These are phyloP conservation scores for Calocera viscosa DNA, from an alignment of 768 basidiomycete species.

Conservation along the genomic window DNA sequence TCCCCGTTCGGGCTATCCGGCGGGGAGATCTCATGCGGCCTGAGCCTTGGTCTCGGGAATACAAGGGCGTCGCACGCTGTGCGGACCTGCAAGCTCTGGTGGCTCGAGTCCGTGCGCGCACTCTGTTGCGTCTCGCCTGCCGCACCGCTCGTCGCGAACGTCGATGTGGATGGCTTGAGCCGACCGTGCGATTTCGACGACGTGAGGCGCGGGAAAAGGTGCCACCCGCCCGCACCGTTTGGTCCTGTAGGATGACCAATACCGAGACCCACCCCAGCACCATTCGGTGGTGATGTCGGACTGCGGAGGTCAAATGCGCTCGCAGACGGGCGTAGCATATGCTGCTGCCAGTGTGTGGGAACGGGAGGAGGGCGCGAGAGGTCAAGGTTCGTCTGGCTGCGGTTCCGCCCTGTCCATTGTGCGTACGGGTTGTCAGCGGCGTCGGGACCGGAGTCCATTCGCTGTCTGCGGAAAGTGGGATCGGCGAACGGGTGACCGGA, in stretches of 20 bases:
- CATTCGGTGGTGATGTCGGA: neutral
- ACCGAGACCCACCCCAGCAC: neutral
- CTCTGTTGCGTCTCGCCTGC: neutral
- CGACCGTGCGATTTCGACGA: neutral
- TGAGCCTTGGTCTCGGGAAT: neutral
- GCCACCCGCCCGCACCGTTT: neutral
- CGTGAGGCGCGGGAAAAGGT: neutral
- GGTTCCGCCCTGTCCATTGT: too few relatives aligned
- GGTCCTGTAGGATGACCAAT: neutral
- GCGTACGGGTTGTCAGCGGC: neutral
- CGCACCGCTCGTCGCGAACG: neutral
- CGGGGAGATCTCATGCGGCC: neutral
- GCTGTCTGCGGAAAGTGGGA: neutral
- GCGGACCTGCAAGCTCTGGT: neutral
- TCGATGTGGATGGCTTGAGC: neutral
- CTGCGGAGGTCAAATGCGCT: neutral
- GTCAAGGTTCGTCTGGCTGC: too few relatives aligned
- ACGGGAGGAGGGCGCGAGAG: neutral
- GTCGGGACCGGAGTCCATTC: neutral
- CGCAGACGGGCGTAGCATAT: neutral
- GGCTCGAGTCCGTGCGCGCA: neutral
- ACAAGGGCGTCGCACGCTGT: neutral
- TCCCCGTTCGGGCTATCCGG: neutral
- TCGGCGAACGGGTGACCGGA: neutral
- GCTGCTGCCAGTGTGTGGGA: neutral